Base-by-base conservation (phyloP, 1,284 basidiomycete species). In the Irpex sp. region DNA sequence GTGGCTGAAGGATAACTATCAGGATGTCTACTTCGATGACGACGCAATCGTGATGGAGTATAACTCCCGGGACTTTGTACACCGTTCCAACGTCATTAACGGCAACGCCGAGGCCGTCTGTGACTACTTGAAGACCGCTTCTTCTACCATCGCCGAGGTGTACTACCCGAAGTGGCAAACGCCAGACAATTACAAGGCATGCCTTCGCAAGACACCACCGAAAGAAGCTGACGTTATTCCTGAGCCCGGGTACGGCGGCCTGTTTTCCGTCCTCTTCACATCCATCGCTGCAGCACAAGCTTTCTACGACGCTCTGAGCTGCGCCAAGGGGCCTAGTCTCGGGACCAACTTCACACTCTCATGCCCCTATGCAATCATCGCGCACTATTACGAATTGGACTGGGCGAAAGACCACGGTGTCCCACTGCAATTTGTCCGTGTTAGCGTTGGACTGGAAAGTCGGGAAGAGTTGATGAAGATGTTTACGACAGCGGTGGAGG, bases 1-100 rank as follows among this genome's bases (percentile, higher is more conserved):
- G 0, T 78, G 85, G 52, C 78, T 96, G 68, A 70, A 77, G 15
- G 73, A 77, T 9, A 80, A 76, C 4, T 98, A 91, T 76, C 93
- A 97, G 75, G 97, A 99, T 73, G 81, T 81, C 34, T 97, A 94
- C 78, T 98, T 92, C 73, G 85, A 88, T 71, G 93, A 97, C 76
- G 97, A 99, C 73, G 94, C 94, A 40, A 88, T 99, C 61, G 97
- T 91, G 80, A 93, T 99, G 90, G 97, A 99, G 75, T 91, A 97
- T 69, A 99, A 99, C 78, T 97, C 95, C 17, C 93, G 97, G 59
- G 90, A 98, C 78, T 98, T 98, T 80, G 81, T 84, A 59, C 79
- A 80, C 7, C 92, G 97, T 61, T 85, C 96, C 67, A 81, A 82
- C 63, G 75, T 81, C 61, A 94, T 98, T 75, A 94, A 99, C 75